Percentiles rank a stretch among this genome's conserved stretches.
Conservation (phyloP, 2,329 filamentous ascomycete genomes). For the Blastomyces gilchristii region DNA sequence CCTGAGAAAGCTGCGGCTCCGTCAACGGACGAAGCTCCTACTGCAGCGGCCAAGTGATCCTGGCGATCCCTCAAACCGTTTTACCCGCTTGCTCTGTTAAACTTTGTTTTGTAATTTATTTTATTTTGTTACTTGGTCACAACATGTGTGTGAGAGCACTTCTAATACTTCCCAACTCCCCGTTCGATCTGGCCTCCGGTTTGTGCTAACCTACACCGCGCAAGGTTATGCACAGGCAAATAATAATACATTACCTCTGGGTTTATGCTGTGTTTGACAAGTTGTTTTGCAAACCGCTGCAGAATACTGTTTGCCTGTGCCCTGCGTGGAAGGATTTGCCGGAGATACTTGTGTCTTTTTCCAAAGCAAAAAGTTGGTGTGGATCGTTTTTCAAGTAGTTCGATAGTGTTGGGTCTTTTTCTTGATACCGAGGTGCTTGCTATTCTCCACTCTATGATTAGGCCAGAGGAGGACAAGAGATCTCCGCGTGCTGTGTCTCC, state of each 20-base stretch:
- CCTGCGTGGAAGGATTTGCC: neutral
- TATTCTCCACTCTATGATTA: neutral
- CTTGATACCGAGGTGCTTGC: constrained; percentile 4
- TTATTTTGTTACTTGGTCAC: neutral
- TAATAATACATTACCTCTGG: neutral
- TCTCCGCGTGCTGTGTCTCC: neutral
- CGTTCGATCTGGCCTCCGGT: neutral
- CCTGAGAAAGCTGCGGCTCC: constrained; percentile 3
- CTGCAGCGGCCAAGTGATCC: neutral
- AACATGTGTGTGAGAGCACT: neutral
- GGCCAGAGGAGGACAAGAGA: neutral
- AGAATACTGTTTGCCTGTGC: neutral
- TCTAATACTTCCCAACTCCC: too few species aligned
- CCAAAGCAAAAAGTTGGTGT: neutral
- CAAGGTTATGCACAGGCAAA: neutral
- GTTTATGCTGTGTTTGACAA: neutral
- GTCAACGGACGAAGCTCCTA: neutral
- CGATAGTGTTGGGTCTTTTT: constrained; percentile 1
- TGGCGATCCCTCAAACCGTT: neutral
- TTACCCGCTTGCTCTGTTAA: neutral
- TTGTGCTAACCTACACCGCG: neutral
- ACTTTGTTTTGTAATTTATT: neutral
- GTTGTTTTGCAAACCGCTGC: neutral
- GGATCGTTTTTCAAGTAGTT: neutral
- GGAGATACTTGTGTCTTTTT: neutral